Conservation (phyloP, 306 rosid species). For the Rosa lucieae region DNA sequence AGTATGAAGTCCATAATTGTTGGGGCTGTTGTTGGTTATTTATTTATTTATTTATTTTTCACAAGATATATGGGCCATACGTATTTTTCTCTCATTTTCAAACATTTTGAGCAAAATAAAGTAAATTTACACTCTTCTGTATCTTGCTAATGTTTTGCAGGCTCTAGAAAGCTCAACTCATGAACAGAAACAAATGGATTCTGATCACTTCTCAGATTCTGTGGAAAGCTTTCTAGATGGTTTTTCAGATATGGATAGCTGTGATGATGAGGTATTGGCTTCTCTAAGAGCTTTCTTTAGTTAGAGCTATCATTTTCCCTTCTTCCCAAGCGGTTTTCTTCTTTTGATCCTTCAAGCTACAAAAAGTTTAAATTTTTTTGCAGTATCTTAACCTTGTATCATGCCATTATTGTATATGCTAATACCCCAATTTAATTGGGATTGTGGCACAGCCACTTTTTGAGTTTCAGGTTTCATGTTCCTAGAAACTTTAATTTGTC, state of each 20-base stretch:
- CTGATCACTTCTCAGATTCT: slow-evolving; percentile 50
- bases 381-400: background rate
- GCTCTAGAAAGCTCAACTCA: slow-evolving; percentile 58
- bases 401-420: background rate
- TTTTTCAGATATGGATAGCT: slow-evolving; percentile 54
- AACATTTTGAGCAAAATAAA: background rate
- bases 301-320: background rate
- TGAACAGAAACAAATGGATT: slow-evolving; percentile 42
- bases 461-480: background rate
- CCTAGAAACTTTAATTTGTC: background rate
- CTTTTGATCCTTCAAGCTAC: background rate
- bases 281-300: background rate
- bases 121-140: background rate
- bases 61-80: background rate
- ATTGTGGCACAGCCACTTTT: background rate
- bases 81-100: background rate
- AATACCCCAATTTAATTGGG: background rate
- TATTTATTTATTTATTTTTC: no score
- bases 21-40: no score
- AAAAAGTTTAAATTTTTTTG: background rate
- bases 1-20: no score
- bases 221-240: slow-evolving; percentile 48
- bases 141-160: slow-evolving; percentile 33
- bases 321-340: background rate
- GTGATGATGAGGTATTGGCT: slow-evolving; percentile 55